These are phyloP conservation scores for Nicotiana benthamiana DNA, from an alignment of 257 asterid genomes.

Conservation along the genomic window DNA sequence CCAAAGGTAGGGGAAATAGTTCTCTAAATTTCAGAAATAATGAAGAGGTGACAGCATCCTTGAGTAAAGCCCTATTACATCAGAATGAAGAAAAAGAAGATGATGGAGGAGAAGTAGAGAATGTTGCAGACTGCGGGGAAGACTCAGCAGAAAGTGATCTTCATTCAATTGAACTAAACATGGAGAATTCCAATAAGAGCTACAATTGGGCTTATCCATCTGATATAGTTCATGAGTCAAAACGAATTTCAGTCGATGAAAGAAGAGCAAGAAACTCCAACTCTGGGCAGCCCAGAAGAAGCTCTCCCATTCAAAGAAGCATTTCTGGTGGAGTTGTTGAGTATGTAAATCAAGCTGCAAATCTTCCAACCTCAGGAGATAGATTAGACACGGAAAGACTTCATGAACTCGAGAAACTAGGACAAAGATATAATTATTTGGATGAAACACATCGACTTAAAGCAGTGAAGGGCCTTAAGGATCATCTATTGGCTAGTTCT, in stretches of 20 bases:
- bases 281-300: constrained; percentile 38
- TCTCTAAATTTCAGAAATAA: constrained; percentile 18
- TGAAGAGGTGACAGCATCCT: constrained; percentile 23
- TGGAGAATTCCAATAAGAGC: constrained; percentile 27
- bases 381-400: constrained; percentile 27
- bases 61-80: constrained; percentile 24
- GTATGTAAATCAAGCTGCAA: constrained; percentile 30
- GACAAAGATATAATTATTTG: constrained; percentile 39
- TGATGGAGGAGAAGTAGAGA: constrained; percentile 42
- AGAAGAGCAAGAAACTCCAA: constrained; percentile 36
- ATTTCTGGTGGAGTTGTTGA: constrained; percentile 58
- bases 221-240: constrained; percentile 16
- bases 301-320: constrained; percentile 50
- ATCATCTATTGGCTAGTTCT: constrained; percentile 34
- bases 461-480: constrained; percentile 45
- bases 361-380: constrained; percentile 21
- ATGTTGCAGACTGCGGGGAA: constrained; percentile 33
- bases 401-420: constrained; percentile 40
- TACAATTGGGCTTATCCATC: constrained; percentile 33
- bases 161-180: constrained; percentile 52
- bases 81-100: constrained; percentile 32
- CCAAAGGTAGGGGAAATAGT: constrained; percentile 15
- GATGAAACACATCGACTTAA: constrained; percentile 43
- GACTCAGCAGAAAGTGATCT: constrained; percentile 58
- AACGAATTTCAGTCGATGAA: constrained; percentile 31